Evolutionary conservation across 208 protist species (phyloP).

Genomic region (Strigomonas culicis): DNA sequence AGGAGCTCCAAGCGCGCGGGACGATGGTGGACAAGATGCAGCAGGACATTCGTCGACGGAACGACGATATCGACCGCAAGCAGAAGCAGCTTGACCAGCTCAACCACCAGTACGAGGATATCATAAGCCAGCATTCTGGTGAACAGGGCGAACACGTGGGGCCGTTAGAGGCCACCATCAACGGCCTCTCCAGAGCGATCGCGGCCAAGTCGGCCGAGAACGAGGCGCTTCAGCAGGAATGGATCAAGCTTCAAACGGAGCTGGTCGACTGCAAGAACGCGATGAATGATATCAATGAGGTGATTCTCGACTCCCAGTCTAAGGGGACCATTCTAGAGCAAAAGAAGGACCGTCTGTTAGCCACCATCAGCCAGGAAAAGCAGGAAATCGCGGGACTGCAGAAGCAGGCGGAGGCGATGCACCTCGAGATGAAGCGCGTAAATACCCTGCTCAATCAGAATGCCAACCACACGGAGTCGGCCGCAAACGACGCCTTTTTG

Average conservation of each 20-base stretch:
- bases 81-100: constrained; percentile 95
- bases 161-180: constrained; percentile 94
- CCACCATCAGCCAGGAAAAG: constrained; percentile 64
- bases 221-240: constrained; percentile 93
- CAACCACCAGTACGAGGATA: constrained; percentile 93
- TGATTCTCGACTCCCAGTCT: constrained; percentile 83
- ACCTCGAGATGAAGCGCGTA: constrained; percentile 92
- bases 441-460: constrained; percentile 91
- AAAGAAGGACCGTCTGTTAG: constrained; percentile 83
- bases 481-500: constrained; percentile 89
- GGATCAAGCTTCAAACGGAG: constrained; percentile 94
- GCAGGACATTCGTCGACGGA: constrained; percentile 91
- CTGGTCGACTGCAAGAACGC: constrained; percentile 92
- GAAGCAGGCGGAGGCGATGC: constrained; percentile 86
- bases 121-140: constrained; percentile 58
- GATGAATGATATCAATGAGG: constrained; percentile 82
- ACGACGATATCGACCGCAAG: constrained; percentile 96
- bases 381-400: constrained; percentile 75
- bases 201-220: constrained; percentile 85
- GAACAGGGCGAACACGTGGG: constrained; percentile 84
- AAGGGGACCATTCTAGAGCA: constrained; percentile 89
- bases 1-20: constrained; percentile 89
- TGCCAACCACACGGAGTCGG: constrained; percentile 48
- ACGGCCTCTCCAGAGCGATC: constrained; percentile 93
- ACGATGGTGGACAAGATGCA: constrained; percentile 93